phyloP scores from a whole-genome alignment of 148 eudicot species.

The Nyssa sinensis region DNA sequence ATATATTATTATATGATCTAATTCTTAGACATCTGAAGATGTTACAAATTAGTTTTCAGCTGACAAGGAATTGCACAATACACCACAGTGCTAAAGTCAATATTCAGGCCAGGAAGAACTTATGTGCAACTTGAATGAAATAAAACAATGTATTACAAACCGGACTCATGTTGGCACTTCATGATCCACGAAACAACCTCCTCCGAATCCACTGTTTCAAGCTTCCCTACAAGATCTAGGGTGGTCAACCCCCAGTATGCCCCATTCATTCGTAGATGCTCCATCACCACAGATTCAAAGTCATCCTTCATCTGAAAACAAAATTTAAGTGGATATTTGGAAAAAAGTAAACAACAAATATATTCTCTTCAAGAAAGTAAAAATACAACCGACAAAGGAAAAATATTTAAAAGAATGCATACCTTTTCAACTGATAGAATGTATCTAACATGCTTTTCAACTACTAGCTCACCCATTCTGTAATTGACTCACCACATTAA shows the following conservation, averaged over 20 bases:
- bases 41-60: not conserved
- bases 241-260: slow-evolving; percentile 97
- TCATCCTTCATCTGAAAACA: slow-evolving; percentile 59
- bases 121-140: too few species aligned
- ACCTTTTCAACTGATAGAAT: slow-evolving; percentile 80
- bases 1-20: slow-evolving; percentile 8
- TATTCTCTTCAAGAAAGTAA: not conserved
- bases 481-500: slow-evolving; percentile 2
- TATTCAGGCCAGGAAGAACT: not conserved
- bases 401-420: not conserved
- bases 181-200: slow-evolving; percentile 87
- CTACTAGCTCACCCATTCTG: slow-evolving; percentile 56
- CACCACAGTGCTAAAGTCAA: not conserved
- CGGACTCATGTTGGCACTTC: slow-evolving; percentile 96
- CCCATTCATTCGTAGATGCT: slow-evolving; percentile 84
- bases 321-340: not conserved
- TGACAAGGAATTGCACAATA: not conserved
- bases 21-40: not conserved
- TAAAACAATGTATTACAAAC: slow-evolving; percentile 42
- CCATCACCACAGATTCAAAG: slow-evolving; percentile 79
- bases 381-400: not conserved
- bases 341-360: not conserved
- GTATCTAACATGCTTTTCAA: slow-evolving; percentile 65
- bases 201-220: slow-evolving; percentile 59
- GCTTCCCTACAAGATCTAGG: slow-evolving; percentile 82